phyloP scores from a whole-genome alignment of 768 basidiomycete genomes.

The Lentinula aciculospora region DNA sequence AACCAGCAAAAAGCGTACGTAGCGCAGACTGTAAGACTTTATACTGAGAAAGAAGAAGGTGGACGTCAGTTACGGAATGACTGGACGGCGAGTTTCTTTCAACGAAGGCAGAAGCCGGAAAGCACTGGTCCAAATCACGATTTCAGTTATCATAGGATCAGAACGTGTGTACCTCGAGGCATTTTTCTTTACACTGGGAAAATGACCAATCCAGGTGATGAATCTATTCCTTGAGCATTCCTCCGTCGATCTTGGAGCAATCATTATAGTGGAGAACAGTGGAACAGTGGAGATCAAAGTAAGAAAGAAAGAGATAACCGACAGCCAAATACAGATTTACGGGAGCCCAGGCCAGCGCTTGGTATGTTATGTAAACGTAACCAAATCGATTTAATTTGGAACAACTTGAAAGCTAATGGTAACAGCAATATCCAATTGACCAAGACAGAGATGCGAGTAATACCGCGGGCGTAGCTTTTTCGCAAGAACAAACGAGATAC shows the following conservation, averaged over 20 bases:
- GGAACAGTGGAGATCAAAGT: background rate
- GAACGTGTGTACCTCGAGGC: slow-evolving; percentile 46
- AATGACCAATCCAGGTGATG: background rate
- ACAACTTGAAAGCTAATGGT: too few species aligned
- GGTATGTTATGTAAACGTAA: too few species aligned
- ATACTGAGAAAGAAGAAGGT: slow-evolving; percentile 17
- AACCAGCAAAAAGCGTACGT: slow-evolving; percentile 15
- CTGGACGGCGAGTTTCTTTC: background rate
- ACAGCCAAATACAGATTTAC: background rate
- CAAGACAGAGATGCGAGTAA: too few species aligned
- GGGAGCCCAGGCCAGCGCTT: too few species aligned
- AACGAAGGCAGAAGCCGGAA: background rate
- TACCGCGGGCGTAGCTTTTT: background rate
- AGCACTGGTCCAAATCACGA: slow-evolving; percentile 19
- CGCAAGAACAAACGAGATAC: background rate
- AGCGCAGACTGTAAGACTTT: slow-evolving; percentile 24
- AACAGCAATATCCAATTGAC: too few species aligned
- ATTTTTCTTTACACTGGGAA: slow-evolving; percentile 6
- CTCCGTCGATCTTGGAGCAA: background rate
- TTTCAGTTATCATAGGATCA: slow-evolving; percentile 29
- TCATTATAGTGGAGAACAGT: background rate
- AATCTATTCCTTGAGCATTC: background rate
- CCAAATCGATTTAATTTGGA: too few species aligned
- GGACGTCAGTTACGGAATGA: slow-evolving; percentile 3
- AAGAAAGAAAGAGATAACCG: background rate